phyloP scores from a whole-genome alignment of 768 basidiomycete genomes.

The Agrocybe pediades region DNA sequence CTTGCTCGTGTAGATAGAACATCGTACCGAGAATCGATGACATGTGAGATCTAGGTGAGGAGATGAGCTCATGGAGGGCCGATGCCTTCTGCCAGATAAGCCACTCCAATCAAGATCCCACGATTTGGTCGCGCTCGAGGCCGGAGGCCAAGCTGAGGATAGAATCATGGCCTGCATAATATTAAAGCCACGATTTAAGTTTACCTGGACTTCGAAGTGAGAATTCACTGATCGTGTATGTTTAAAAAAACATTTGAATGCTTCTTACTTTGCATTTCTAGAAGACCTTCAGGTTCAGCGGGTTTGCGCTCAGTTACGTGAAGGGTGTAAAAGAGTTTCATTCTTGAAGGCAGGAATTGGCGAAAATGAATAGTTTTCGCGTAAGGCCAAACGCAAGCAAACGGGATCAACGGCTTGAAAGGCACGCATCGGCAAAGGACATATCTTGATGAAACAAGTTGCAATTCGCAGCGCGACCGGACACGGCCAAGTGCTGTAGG shows the following conservation, averaged over 20 bases:
- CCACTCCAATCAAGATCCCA: conserved; percentile 36
- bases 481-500: not conserved
- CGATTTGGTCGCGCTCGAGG: conserved; percentile 40
- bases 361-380: too few relatives aligned
- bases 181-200: not conserved
- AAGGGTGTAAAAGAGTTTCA: too few relatives aligned
- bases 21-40: conserved; percentile 43
- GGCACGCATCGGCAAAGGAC: not conserved
- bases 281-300: too few relatives aligned
- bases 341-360: too few relatives aligned
- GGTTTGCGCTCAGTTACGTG: too few relatives aligned
- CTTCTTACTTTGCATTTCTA: not conserved
- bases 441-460: not conserved
- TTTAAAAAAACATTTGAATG: not conserved
- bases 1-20: conserved; percentile 30
- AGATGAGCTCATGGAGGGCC: conserved; percentile 21
- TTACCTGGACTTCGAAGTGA: conserved; percentile 3
- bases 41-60: conserved; percentile 38
- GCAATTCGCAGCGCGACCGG: not conserved
- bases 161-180: conserved; percentile 1
- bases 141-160: conserved; percentile 8
- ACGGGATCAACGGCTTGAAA: too few relatives aligned
- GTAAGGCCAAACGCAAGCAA: too few relatives aligned
- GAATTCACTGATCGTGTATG: conserved; percentile 10
- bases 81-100: conserved; percentile 34